Evolutionary conservation across 1,284 basidiomycete genomes (phyloP), one percentile per base, ranked within the genome.

Genomic region (Puccinia novopanici): DNA sequence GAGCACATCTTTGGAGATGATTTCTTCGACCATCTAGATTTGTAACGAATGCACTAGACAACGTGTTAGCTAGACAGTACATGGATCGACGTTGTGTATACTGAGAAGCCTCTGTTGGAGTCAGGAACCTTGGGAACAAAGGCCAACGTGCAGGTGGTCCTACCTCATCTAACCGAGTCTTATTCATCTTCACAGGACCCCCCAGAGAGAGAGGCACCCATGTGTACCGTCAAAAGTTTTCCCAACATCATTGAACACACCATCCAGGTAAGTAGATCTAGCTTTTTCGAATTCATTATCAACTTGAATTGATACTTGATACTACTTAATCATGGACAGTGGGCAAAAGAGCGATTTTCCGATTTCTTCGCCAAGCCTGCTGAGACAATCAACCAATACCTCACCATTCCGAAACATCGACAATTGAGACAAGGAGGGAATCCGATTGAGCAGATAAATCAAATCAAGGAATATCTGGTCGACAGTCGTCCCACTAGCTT

Each of bases 11-110:
- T 98, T 84, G 91, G 92, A 75, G 92, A 96, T 83, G 89, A 89
- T 37, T 98, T 99, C 88, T 99, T 98, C 85, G 90, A 89, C 57
- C 87, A 88, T 76, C 90, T 99, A 57, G 93, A 98, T 83, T 94
- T 81, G 95, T 99, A 5, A 99, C 97, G n/a, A 99, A 99, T 86
- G 97, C 98, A n/a, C 88, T 99, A 81, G 97, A 99, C 88, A 99
- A 99, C 83, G 92, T 99, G 81, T 90, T 92, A 87, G 95, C 97
- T 82, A 61, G 94, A 84, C 89, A 94, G 82, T 99, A 99, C 88
- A 98, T 99, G 96, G 97, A 99, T 86, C 92, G 95, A 84, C 92
- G 98, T 81, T 99, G 97, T 85, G 93, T 99, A 55, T 94, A 98
- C 88, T 88, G 89, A 92, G 86, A 99, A 99, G 87, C 95, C 97